These are phyloP conservation scores for Boletus vermiculosoides DNA, from an alignment of 768 basidiomycete species.

Conservation along the genomic window DNA sequence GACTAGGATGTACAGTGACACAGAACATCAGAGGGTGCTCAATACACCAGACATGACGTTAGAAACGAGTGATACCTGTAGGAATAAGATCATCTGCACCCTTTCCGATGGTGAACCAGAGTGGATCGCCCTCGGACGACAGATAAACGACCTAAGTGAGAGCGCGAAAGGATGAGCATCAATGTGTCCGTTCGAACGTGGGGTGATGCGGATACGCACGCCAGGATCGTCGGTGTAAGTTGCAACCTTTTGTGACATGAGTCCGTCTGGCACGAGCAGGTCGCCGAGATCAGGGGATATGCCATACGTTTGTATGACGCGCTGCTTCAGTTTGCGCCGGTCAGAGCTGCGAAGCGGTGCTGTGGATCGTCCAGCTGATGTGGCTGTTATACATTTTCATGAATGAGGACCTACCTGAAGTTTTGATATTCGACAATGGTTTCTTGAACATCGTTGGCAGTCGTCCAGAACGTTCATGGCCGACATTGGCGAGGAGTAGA, in stretches of 20 bases:
- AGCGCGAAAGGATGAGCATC: neutral
- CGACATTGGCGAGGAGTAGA: neutral
- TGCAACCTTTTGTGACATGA: slow-evolving; percentile 63
- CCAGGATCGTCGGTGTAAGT: slow-evolving; percentile 66
- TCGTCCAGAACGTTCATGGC: neutral
- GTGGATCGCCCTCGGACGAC: slow-evolving; percentile 61
- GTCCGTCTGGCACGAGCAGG: slow-evolving; percentile 69
- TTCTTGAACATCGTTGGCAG: slow-evolving; percentile 68
- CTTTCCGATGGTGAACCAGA: slow-evolving; percentile 79
- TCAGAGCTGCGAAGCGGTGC: slow-evolving; percentile 75
- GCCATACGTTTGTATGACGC: slow-evolving; percentile 47
- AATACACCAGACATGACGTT: neutral
- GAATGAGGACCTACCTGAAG: slow-evolving; percentile 42
- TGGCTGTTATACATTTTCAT: neutral
- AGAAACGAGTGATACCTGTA: slow-evolving; percentile 41
- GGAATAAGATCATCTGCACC: slow-evolving; percentile 67
- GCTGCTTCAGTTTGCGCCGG: slow-evolving; percentile 66
- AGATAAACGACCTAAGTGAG: slow-evolving; percentile 58
- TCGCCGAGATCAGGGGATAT: slow-evolving; percentile 61
- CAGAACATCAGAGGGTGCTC: neutral
- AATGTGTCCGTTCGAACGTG: neutral
- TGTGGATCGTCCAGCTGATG: slow-evolving; percentile 9
- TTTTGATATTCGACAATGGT: slow-evolving; percentile 64
- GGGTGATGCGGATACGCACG: slow-evolving; percentile 35
- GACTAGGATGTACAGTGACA: slow-evolving; percentile 34